Conservation (phyloP, 2,329 filamentous ascomycete genomes). For the Colletotrichum coccodes region DNA sequence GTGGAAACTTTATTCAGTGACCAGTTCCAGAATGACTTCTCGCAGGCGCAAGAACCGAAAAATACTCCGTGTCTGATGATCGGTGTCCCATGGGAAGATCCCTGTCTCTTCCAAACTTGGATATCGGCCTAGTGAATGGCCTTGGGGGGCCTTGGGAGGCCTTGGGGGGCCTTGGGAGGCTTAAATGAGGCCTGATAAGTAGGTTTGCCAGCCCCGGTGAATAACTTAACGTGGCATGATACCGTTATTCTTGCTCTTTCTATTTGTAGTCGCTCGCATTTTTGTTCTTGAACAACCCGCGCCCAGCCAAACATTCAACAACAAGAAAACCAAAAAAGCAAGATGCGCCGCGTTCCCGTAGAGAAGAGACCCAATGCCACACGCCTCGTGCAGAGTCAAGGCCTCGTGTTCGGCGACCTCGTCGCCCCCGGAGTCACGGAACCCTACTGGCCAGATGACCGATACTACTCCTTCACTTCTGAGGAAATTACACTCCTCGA, state of each 20-base stretch:
- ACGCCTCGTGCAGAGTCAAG: slow-evolving; percentile 13
- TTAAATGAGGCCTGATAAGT: background rate
- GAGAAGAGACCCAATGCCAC: slow-evolving; percentile 1
- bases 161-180: too few species aligned
- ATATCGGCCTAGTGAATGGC: background rate
- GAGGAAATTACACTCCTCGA: slow-evolving; percentile 3
- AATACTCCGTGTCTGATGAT: background rate
- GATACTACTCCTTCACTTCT: slow-evolving; percentile 9
- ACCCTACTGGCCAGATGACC: slow-evolving; percentile 12
- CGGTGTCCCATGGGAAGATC: background rate
- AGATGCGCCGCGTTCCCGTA: slow-evolving; percentile 5
- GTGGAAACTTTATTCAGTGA: background rate
- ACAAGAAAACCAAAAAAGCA: background rate
- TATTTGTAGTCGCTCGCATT: background rate
- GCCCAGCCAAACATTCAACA: background rate
- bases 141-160: background rate
- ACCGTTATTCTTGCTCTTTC: background rate
- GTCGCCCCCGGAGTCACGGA: background rate
- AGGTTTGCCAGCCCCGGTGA: background rate
- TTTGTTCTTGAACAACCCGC: background rate
- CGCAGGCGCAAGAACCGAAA: too few species aligned
- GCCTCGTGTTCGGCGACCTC: slow-evolving; percentile 13
- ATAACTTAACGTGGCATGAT: background rate
- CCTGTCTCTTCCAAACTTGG: background rate
- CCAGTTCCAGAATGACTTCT: background rate